Conservation (phyloP, 2,329 filamentous ascomycete genomes). For the Cladophialophora carrionii region DNA sequence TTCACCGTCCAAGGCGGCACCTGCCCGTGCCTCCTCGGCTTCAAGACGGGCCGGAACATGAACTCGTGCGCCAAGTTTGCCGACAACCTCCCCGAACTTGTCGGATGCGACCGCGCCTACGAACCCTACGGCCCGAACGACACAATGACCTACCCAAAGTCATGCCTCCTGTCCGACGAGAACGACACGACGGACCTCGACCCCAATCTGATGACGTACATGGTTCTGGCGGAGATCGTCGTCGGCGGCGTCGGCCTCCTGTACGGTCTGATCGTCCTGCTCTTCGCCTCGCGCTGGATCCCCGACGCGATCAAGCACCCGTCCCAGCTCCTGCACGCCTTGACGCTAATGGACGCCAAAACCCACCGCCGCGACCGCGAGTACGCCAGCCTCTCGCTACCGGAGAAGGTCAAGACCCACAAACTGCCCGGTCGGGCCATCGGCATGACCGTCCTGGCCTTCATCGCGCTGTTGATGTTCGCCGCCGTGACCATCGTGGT, state of each 20-base stretch:
- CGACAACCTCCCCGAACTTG: background rate
- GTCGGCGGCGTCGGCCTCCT: slow-evolving; percentile 54
- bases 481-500: slow-evolving; percentile 25
- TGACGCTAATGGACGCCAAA: background rate
- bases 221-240: slow-evolving; percentile 49
- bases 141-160: slow-evolving; percentile 22
- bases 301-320: slow-evolving; percentile 11
- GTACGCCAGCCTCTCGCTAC: slow-evolving; percentile 1
- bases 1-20: slow-evolving; percentile 18
- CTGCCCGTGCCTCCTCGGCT: slow-evolving; percentile 24
- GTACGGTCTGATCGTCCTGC: slow-evolving; percentile 26
- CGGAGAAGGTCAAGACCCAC: slow-evolving; percentile 5
- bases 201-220: slow-evolving; percentile 26
- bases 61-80: slow-evolving; percentile 8
- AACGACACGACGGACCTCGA: slow-evolving; percentile 19
- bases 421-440: slow-evolving; percentile 21
- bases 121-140: slow-evolving; percentile 14
- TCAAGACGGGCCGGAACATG: slow-evolving; percentile 24
- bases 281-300: slow-evolving; percentile 22
- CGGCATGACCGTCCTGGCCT: slow-evolving; percentile 24
- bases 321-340: slow-evolving; percentile 17
- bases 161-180: slow-evolving; percentile 21
- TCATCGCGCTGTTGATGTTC: slow-evolving; percentile 22
- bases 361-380: background rate
- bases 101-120: slow-evolving; percentile 20